These are phyloP conservation scores for Arctostaphylos glauca DNA, from an alignment of 148 eudicot genomes.

Conservation along the genomic window DNA sequence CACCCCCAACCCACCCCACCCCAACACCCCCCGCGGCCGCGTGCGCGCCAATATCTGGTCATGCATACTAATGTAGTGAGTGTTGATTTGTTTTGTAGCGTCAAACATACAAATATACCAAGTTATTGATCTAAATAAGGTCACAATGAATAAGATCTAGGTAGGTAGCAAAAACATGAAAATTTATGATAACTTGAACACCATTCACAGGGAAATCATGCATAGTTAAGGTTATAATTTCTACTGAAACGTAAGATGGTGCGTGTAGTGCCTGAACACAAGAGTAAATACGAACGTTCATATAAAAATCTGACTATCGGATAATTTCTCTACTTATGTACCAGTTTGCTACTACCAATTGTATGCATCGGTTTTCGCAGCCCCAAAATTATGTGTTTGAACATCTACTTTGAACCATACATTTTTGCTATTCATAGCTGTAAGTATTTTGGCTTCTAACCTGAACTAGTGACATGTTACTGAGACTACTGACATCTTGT, in stretches of 20 bases:
- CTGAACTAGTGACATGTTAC: neutral
- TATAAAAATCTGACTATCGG: neutral
- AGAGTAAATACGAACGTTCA: neutral
- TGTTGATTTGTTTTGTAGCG: neutral
- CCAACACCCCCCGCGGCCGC: too few species aligned
- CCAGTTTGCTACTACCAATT: neutral
- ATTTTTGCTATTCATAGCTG: neutral
- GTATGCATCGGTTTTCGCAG: neutral
- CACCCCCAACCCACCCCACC: neutral
- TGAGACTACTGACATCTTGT: neutral
- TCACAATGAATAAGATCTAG: neutral
- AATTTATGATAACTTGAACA: neutral
- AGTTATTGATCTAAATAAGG: neutral
- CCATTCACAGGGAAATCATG: neutral
- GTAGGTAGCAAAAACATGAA: conserved; percentile 3
- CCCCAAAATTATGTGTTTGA: neutral
- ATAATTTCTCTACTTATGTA: neutral
- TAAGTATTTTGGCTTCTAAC: neutral
- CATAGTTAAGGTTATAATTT: neutral
- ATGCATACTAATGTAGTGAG: neutral
- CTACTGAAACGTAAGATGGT: neutral
- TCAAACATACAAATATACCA: neutral
- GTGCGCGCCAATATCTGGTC: too few species aligned
- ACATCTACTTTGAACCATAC: neutral
- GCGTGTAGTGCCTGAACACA: neutral